A percentile compares a stretch with the other conserved stretches of the same genome.
phyloP scores from a whole-genome alignment of 768 basidiomycete genomes.

The Clavulina sp. region DNA sequence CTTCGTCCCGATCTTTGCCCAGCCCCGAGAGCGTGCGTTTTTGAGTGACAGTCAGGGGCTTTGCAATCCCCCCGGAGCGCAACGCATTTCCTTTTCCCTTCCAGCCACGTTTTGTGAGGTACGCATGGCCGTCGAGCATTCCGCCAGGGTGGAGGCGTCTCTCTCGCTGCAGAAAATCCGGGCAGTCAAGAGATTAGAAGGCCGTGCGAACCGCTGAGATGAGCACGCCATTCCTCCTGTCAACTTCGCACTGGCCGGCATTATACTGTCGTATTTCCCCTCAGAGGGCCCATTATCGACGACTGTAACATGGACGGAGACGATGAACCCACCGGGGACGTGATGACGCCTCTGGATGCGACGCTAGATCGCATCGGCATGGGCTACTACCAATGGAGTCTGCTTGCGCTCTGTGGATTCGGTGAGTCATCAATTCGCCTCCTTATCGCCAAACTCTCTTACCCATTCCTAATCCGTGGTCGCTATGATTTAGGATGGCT shows the following conservation, averaged over 20 bases:
- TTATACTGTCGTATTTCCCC: no score
- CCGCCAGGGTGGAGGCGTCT: no score
- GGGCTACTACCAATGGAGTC: slow-evolving; percentile 75
- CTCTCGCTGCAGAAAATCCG: no score
- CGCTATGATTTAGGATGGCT: slow-evolving; percentile 51
- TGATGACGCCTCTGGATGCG: slow-evolving; percentile 36
- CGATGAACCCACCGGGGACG: background rate
- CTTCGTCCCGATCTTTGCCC: slow-evolving; percentile 87
- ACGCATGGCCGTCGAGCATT: slow-evolving; percentile 43
- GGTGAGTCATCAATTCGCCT: slow-evolving; percentile 33
- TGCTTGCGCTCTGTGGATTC: slow-evolving; percentile 72
- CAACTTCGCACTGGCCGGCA: no score
- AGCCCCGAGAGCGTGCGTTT: slow-evolving; percentile 76
- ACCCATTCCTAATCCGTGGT: no score
- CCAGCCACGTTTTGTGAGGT: slow-evolving; percentile 76
- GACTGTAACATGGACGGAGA: no score
- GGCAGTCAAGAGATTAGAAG: no score
- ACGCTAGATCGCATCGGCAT: slow-evolving; percentile 86
- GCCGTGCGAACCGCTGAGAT: no score
- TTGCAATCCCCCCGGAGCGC: slow-evolving; percentile 53
- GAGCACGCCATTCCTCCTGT: no score
- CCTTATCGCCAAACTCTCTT: background rate
- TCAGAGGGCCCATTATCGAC: no score
- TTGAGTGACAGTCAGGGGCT: slow-evolving; percentile 61
- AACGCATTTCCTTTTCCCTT: slow-evolving; percentile 69